These are phyloP conservation scores for Aegilops speltoides DNA, from an alignment of 176 grass and related monocot genomes.

Conservation along the genomic window DNA sequence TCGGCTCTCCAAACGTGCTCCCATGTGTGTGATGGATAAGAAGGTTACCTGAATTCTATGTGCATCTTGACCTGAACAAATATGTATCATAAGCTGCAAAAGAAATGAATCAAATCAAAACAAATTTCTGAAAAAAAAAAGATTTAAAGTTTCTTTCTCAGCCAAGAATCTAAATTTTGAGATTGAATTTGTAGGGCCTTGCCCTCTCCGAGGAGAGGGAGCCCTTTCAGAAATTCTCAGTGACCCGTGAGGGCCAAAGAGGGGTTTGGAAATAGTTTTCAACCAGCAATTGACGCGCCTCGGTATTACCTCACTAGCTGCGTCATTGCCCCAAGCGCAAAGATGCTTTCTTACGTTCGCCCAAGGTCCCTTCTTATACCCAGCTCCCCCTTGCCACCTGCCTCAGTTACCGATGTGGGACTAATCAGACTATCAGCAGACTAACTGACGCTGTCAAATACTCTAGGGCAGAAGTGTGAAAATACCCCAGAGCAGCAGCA, in stretches of 20 bases:
- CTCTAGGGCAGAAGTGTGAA: too few species aligned
- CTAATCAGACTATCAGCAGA: neutral
- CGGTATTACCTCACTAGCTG: slow-evolving; percentile 73
- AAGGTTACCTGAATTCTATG: too few species aligned
- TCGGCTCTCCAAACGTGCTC: too few species aligned
- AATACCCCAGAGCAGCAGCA: too few species aligned
- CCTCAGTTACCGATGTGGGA: neutral
- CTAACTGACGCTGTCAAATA: too few species aligned
- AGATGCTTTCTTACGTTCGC: neutral
- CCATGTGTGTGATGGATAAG: too few species aligned
- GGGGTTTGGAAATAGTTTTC: slow-evolving; percentile 96
- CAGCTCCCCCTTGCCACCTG: neutral
- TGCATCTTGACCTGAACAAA: too few species aligned
- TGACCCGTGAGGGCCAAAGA: slow-evolving; percentile 47
- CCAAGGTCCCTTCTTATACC: neutral
- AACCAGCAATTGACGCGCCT: slow-evolving; percentile 97
- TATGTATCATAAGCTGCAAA: too few species aligned
- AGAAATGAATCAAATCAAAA: too few species aligned
- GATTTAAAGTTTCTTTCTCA: too few species aligned
- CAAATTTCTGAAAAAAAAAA: too few species aligned
- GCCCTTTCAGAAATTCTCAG: slow-evolving; percentile 63
- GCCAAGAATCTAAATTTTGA: neutral
- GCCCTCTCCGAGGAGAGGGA: neutral
- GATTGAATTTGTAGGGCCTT: slow-evolving; percentile 37
- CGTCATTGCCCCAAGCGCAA: slow-evolving; percentile 99